phyloP scores from a whole-genome alignment of 2,329 filamentous ascomycete species.

The Apiospora koreana region DNA sequence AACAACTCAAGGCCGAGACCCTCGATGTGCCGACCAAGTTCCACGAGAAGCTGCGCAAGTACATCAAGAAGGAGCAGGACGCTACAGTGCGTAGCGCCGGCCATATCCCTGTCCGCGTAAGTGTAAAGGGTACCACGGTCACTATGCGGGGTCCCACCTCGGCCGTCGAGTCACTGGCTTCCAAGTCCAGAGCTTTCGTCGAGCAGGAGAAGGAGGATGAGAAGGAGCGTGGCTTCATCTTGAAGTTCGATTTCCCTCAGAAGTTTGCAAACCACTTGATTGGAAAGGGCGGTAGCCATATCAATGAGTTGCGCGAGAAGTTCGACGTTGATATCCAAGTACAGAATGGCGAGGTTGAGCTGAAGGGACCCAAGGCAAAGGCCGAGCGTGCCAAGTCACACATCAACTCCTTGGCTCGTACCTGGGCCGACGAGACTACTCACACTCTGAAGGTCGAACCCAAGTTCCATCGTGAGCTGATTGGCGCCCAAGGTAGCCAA shows the following conservation, averaged over 20 bases:
- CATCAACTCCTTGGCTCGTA: constrained; percentile 76
- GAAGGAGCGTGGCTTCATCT: constrained; percentile 85
- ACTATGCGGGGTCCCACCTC: constrained; percentile 76
- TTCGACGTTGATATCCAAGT: constrained; percentile 81
- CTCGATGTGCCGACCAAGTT: constrained; percentile 64
- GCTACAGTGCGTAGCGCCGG: constrained; percentile 48
- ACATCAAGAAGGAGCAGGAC: constrained; percentile 66
- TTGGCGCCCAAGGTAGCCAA: constrained; percentile 82
- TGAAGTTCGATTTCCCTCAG: constrained; percentile 90
- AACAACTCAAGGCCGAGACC: constrained; percentile 49
- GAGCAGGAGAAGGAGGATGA: constrained; percentile 90
- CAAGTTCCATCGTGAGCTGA: constrained; percentile 91
- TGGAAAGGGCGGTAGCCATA: constrained; percentile 67
- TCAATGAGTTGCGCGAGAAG: constrained; percentile 65
- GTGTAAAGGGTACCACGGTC: constrained; percentile 60
- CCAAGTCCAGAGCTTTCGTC: constrained; percentile 77
- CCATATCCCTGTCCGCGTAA: constrained; percentile 62
- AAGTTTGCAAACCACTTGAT: constrained; percentile 88
- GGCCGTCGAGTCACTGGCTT: constrained; percentile 69
- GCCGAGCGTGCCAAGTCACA: constrained; percentile 83
- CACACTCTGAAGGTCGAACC: constrained; percentile 87
- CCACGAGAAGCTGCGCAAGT: constrained; percentile 63
- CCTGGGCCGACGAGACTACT: constrained; percentile 87
- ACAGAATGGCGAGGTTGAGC: constrained; percentile 89
- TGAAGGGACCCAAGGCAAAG: constrained; percentile 95